These are phyloP conservation scores for Takakia lepidozioides DNA, from an alignment of 225 moss, liverwort and hornwort genomes.

Conservation along the genomic window DNA sequence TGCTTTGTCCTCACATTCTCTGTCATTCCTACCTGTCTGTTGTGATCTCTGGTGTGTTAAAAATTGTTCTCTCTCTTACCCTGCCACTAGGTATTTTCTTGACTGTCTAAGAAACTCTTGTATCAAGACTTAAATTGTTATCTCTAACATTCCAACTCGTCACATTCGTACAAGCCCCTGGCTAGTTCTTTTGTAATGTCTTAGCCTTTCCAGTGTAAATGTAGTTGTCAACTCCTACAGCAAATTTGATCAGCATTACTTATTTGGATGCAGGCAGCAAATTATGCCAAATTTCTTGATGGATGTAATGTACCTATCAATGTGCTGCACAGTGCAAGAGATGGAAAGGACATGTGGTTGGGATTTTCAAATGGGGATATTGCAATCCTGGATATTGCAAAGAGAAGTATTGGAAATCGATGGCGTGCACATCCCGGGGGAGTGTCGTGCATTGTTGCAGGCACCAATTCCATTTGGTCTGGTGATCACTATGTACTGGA, in stretches of 20 bases:
- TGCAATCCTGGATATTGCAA: conserved; percentile 4
- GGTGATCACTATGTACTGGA: conserved; percentile 72
- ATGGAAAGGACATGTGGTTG: conserved; percentile 10
- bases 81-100: too few relatives aligned
- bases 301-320: conserved; percentile 14
- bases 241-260: too few relatives aligned
- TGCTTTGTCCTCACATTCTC: not conserved
- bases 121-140: too few relatives aligned
- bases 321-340: conserved; percentile 6
- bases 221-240: too few relatives aligned
- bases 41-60: too few relatives aligned
- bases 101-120: too few relatives aligned
- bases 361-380: conserved; percentile 12
- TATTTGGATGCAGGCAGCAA: not conserved
- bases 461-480: conserved; percentile 55
- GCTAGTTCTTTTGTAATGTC: too few relatives aligned
- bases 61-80: too few relatives aligned
- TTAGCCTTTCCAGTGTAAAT: too few relatives aligned
- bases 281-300: conserved; percentile 6
- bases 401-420: conserved; percentile 1
- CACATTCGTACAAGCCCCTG: not conserved
- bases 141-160: not conserved
- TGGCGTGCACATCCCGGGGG: conserved; percentile 14
- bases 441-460: conserved; percentile 32
- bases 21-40: too few relatives aligned